Evolutionary conservation across 73 alveolate species (phyloP).

Genomic region (Paramecium caudatum): DNA sequence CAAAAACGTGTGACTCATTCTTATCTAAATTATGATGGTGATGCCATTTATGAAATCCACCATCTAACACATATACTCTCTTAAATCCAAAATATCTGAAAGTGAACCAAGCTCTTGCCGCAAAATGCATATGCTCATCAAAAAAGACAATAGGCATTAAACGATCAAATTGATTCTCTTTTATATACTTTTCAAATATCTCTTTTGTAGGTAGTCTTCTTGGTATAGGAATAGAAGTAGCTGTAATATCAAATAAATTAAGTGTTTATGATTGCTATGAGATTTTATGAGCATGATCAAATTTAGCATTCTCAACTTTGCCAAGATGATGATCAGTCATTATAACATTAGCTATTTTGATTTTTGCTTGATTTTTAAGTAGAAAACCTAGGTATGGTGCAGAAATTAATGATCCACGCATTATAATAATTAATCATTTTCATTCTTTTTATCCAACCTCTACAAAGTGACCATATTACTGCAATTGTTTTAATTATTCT

Average conservation of each 20-base stretch:
- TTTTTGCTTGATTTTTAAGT: neutral
- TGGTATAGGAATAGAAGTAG: neutral
- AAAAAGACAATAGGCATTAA: slow-evolving; percentile 5
- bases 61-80: slow-evolving; percentile 22
- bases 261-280: no score
- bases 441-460: no score
- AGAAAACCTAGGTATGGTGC: slow-evolving; percentile 33
- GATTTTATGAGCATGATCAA: no score
- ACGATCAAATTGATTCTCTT: slow-evolving; percentile 4
- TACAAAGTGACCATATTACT: no score
- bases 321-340: slow-evolving; percentile 40
- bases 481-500: no score
- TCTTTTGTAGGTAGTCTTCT: neutral
- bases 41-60: slow-evolving; percentile 77
- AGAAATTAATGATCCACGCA: slow-evolving; percentile 53
- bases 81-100: slow-evolving; percentile 55
- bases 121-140: slow-evolving; percentile 48
- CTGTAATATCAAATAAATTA: slow-evolving; percentile 32
- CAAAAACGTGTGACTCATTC: neutral
- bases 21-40: slow-evolving; percentile 49
- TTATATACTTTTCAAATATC: neutral
- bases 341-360: slow-evolving; percentile 30
- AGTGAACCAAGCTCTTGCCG: slow-evolving; percentile 53
- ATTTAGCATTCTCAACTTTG: neutral
- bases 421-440: no score